phyloP scores from a whole-genome alignment of 768 basidiomycete species.

The Pulveroboletus sp. region DNA sequence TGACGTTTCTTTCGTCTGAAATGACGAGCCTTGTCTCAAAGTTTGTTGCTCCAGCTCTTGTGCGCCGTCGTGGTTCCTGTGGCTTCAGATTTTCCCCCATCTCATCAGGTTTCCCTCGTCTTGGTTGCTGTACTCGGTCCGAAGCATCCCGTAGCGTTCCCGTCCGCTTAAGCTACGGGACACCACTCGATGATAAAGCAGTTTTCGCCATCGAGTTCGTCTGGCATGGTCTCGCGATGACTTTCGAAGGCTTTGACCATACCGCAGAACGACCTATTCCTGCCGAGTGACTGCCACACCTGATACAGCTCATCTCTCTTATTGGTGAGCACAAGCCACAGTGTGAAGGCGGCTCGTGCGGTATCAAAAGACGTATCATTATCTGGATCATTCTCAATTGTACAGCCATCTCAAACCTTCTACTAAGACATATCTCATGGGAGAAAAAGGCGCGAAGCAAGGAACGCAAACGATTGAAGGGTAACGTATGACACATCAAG shows the following conservation, averaged over 20 bases:
- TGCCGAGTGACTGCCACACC: too few relatives aligned
- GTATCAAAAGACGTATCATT: background rate
- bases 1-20: too few relatives aligned
- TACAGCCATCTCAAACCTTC: slow-evolving; percentile 2
- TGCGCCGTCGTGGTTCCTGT: background rate
- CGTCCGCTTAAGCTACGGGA: too few relatives aligned
- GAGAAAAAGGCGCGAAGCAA: background rate
- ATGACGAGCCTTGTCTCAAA: background rate
- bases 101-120: background rate
- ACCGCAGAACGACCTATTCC: too few relatives aligned
- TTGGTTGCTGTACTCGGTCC: too few relatives aligned
- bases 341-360: too few relatives aligned
- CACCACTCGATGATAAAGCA: too few relatives aligned
- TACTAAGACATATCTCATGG: slow-evolving; percentile 1
- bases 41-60: background rate
- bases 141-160: too few relatives aligned
- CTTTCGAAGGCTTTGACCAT: too few relatives aligned
- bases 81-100: background rate
- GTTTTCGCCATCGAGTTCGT: too few relatives aligned
- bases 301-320: background rate
- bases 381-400: background rate
- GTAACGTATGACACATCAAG: background rate
- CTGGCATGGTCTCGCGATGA: too few relatives aligned
- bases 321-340: background rate
- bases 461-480: background rate